Conservation (phyloP, 2,329 filamentous ascomycete genomes). For the Immersiporthe knoxdaviesiana region DNA sequence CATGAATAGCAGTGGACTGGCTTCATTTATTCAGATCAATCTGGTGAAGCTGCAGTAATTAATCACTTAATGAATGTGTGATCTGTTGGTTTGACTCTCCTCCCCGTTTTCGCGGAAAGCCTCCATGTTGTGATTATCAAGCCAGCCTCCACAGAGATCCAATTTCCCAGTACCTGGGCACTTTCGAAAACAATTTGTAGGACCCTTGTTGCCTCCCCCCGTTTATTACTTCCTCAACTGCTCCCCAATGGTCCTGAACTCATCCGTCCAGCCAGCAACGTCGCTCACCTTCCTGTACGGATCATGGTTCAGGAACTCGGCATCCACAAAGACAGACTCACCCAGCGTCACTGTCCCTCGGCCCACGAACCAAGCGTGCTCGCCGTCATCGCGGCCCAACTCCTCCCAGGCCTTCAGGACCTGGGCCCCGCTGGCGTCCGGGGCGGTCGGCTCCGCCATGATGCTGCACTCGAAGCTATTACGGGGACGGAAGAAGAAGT, state of each 20-base stretch:
- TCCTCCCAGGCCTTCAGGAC: conserved; percentile 17
- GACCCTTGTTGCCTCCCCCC: not conserved
- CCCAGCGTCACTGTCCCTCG: conserved; percentile 34
- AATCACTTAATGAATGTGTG: not conserved
- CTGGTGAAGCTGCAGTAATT: not conserved
- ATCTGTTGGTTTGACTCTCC: too few relatives aligned
- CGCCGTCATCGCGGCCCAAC: conserved; percentile 29
- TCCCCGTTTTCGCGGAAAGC: too few relatives aligned
- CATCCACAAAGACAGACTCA: conserved; percentile 38
- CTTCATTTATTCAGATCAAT: not conserved
- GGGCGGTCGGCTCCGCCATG: conserved; percentile 34
- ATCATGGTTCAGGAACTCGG: conserved; percentile 40
- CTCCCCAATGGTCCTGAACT: conserved; percentile 39
- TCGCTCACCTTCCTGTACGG: conserved; percentile 38
- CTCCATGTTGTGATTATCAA: too few relatives aligned
- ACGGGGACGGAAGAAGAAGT: conserved; percentile 41
- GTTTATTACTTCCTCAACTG: conserved; percentile 6
- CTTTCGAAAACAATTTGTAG: not conserved
- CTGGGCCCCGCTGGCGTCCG: not conserved
- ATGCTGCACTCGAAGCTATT: conserved; percentile 37
- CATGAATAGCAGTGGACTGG: too few relatives aligned
- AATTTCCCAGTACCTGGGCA: too few relatives aligned
- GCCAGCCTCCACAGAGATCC: not conserved
- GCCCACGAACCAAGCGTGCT: conserved; percentile 31
- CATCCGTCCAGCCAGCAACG: conserved; percentile 37